Evolutionary conservation across 345 rosid genomes (phyloP).

Genomic region (Hibiscus trionum): DNA sequence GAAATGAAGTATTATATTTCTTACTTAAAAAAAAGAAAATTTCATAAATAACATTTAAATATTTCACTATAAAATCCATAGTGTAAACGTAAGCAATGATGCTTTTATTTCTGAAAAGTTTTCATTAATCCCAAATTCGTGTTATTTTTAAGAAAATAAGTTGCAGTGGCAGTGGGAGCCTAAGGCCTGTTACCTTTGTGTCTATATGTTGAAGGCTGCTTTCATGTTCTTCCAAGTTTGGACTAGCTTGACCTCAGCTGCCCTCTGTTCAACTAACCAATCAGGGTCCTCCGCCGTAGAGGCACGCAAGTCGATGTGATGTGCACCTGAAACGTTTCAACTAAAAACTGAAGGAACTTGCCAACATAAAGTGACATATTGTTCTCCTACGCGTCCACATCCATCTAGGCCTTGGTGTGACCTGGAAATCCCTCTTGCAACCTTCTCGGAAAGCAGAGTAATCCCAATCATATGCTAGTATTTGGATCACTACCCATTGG

Average conservation of each 20-base stretch:
- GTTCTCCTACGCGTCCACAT: conserved; percentile 73
- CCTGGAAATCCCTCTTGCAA: conserved; percentile 54
- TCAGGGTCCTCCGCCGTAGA: conserved; percentile 62
- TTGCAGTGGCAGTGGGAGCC: too few relatives aligned
- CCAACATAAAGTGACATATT: neutral
- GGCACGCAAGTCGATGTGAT: conserved; percentile 77
- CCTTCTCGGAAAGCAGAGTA: conserved; percentile 55
- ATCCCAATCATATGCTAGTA: conserved; percentile 48
- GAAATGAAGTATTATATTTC: too few relatives aligned
- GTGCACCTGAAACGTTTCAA: conserved; percentile 48
- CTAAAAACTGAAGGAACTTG: neutral
- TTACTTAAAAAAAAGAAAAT: too few relatives aligned
- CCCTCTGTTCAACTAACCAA: conserved; percentile 76
- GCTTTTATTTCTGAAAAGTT: too few relatives aligned
- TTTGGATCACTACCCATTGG: conserved; percentile 65
- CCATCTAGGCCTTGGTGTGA: conserved; percentile 76
- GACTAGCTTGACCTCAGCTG: conserved; percentile 57
- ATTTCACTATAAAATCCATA: too few relatives aligned
- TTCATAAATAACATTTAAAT: too few relatives aligned
- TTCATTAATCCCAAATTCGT: too few relatives aligned
- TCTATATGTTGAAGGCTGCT: conserved; percentile 26
- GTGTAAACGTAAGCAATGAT: too few relatives aligned
- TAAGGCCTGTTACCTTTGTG: too few relatives aligned
- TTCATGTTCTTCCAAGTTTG: conserved; percentile 50
- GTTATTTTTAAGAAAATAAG: neutral